These are phyloP conservation scores for Vigna unguiculata DNA, from an alignment of 306 rosid species.

Conservation along the genomic window DNA sequence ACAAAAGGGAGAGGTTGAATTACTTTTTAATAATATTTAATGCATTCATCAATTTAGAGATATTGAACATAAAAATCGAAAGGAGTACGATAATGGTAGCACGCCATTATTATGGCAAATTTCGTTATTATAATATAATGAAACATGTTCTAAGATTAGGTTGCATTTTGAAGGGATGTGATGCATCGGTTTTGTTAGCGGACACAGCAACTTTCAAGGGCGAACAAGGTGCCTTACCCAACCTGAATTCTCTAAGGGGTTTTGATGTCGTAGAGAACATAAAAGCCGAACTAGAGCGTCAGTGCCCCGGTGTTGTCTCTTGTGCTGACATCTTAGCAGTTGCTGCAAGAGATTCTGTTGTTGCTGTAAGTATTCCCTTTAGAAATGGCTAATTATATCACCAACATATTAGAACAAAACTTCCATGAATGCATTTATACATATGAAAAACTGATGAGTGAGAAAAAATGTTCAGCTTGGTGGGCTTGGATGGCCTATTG, in stretches of 20 bases:
- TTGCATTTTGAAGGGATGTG: constrained; percentile 60
- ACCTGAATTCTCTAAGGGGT: constrained; percentile 61
- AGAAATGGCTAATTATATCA: neutral
- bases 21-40: too few relatives aligned
- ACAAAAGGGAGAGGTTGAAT: too few relatives aligned
- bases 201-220: constrained; percentile 53
- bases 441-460: neutral
- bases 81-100: too few relatives aligned
- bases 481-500: constrained; percentile 51
- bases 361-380: constrained; percentile 40
- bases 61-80: too few relatives aligned
- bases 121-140: too few relatives aligned
- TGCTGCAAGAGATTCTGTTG: constrained; percentile 68
- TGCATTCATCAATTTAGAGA: too few relatives aligned
- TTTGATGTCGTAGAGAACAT: constrained; percentile 52
- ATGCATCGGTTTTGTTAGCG: constrained; percentile 58
- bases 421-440: neutral
- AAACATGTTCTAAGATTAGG: neutral
- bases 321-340: constrained; percentile 64
- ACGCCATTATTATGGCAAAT: too few relatives aligned
- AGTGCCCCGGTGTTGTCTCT: constrained; percentile 57
- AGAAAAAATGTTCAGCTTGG: constrained; percentile 51
- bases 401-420: neutral
- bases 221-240: constrained; percentile 60
- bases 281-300: constrained; percentile 43